A percentile compares a stretch with the other conserved stretches of the same genome.
Evolutionary conservation across 768 basidiomycete genomes (phyloP).

Genomic region (Lentinula boryana): DNA sequence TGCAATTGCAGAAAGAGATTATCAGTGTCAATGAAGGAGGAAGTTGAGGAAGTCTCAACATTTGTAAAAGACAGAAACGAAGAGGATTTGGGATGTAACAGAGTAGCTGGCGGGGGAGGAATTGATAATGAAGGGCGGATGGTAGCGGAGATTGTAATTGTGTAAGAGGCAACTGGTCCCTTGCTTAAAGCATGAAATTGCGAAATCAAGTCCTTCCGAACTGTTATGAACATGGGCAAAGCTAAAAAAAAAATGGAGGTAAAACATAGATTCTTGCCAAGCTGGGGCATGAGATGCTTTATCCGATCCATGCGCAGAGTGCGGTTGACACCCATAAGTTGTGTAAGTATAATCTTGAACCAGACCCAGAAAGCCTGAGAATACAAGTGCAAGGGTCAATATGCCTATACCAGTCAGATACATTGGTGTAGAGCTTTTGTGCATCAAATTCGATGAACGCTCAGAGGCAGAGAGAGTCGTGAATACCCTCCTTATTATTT

Average conservation of each 20-base stretch:
- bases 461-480: too few relatives aligned
- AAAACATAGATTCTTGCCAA: conserved; percentile 94
- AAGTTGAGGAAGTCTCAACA: conserved; percentile 15
- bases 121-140: neutral
- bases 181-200: conserved; percentile 40
- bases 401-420: conserved; percentile 73
- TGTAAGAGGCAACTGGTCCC: conserved; percentile 27
- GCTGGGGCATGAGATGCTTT: conserved; percentile 19
- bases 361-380: conserved; percentile 79
- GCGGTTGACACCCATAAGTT: conserved; percentile 12
- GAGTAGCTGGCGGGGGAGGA: conserved; percentile 9
- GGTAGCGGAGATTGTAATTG: conserved; percentile 12
- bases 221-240: conserved; percentile 68
- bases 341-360: conserved; percentile 78
- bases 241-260: conserved; percentile 79
- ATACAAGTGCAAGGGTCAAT: conserved; percentile 68
- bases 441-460: too few relatives aligned
- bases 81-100: neutral
- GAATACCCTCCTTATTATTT: too few relatives aligned
- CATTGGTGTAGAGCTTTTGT: conserved; percentile 18
- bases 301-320: neutral
- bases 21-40: conserved; percentile 13
- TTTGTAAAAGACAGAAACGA: conserved; percentile 16
- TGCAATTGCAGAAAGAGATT: conserved; percentile 17
- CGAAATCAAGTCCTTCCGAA: conserved; percentile 37